Percentiles rank a stretch among this genome's conserved stretches.
Conservation (phyloP, 495 filamentous ascomycete genomes). For the Terfezia claveryi region DNA sequence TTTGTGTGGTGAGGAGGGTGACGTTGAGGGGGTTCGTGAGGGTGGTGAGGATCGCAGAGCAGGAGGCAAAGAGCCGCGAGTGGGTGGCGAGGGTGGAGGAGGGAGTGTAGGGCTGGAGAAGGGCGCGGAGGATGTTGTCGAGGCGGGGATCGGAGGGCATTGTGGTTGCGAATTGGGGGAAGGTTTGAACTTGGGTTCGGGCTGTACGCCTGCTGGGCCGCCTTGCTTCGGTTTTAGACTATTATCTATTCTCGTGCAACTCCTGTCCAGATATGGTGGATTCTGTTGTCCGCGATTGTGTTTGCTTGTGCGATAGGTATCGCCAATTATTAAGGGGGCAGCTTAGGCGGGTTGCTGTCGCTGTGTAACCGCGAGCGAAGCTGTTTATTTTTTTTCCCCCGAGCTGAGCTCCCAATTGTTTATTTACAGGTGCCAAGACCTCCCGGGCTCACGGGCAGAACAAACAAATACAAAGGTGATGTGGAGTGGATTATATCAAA, state of each 20-base stretch:
- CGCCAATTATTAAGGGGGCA: too few relatives aligned
- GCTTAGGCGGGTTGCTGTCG: neutral
- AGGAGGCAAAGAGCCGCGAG: conserved; percentile 52
- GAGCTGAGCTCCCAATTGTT: neutral
- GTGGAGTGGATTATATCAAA: too few relatives aligned
- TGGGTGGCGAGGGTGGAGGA: neutral
- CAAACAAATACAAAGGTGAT: too few relatives aligned
- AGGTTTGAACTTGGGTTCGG: too few relatives aligned
- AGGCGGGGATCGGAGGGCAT: conserved; percentile 19
- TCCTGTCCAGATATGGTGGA: neutral
- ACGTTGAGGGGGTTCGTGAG: conserved; percentile 81
- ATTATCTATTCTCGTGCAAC: neutral
- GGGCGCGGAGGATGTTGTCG: conserved; percentile 18
- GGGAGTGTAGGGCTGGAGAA: conserved; percentile 11
- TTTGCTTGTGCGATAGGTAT: neutral
- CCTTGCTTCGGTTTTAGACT: neutral
- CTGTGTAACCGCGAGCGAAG: neutral
- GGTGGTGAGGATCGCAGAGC: conserved; percentile 56
- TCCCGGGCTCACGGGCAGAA: too few relatives aligned
- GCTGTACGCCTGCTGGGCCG: too few relatives aligned
- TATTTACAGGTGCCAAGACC: too few relatives aligned
- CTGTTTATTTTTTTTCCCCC: too few relatives aligned
- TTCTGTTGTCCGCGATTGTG: neutral
- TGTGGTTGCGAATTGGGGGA: neutral
- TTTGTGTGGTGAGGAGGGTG: conserved; percentile 71